A percentile compares a stretch with the other conserved stretches of the same genome.
These are phyloP conservation scores for Solanum tarijense DNA, from an alignment of 257 asterid species.

Conservation along the genomic window DNA sequence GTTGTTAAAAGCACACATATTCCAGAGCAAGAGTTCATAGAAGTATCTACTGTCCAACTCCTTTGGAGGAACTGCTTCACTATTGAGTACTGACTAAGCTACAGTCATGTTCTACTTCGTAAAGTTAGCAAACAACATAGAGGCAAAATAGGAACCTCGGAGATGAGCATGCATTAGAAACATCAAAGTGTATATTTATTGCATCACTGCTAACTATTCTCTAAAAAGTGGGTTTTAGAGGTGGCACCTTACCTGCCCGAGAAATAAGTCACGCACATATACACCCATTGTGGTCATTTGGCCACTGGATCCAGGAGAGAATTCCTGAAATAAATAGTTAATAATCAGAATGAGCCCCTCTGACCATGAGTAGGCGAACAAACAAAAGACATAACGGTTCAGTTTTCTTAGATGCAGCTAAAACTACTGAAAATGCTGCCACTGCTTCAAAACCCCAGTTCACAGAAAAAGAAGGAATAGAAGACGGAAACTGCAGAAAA, in stretches of 20 bases:
- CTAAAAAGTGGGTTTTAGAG: constrained; percentile 1
- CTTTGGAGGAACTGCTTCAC: not conserved
- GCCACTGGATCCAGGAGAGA: constrained; percentile 88
- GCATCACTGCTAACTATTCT: not conserved
- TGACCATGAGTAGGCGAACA: not conserved
- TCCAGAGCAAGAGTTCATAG: not conserved
- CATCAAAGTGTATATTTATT: not conserved
- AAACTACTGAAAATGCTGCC: not conserved
- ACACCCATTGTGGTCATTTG: constrained; percentile 90
- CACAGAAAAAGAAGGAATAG: not conserved
- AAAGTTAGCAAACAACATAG: not conserved
- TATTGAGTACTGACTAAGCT: not conserved
- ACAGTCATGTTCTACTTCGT: not conserved
- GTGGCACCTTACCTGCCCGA: constrained; percentile 74
- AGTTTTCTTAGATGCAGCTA: not conserved
- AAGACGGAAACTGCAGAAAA: not conserved
- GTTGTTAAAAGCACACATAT: not conserved
- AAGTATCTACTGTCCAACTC: not conserved
- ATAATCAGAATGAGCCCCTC: constrained; percentile 5
- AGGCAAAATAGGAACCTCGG: not conserved
- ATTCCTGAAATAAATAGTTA: constrained; percentile 46
- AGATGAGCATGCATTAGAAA: not conserved
- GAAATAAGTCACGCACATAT: constrained; percentile 84
- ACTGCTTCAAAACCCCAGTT: not conserved
- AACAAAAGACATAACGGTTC: not conserved